These are phyloP conservation scores for Hortiboletus campestris DNA, from an alignment of 768 basidiomycete species.

Conservation along the genomic window DNA sequence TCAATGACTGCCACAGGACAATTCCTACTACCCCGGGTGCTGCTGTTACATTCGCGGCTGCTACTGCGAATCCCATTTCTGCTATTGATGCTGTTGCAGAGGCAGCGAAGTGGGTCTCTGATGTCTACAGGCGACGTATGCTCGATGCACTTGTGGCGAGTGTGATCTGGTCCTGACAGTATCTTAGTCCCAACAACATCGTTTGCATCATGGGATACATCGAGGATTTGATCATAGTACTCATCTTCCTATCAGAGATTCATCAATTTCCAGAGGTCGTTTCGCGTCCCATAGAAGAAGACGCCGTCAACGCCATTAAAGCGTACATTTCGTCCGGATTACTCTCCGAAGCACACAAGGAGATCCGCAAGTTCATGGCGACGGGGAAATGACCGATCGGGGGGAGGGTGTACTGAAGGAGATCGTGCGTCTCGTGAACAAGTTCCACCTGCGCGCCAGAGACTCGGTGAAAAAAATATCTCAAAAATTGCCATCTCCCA, in stretches of 20 bases:
- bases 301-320: not conserved
- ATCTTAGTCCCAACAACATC: not conserved
- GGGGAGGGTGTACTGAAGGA: not conserved
- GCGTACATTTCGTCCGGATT: not conserved
- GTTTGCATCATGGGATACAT: constrained; percentile 3
- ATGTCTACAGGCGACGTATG: not conserved
- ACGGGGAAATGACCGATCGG: not conserved
- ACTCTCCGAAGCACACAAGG: not conserved
- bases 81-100: not conserved
- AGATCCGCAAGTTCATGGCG: not conserved
- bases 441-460: not conserved
- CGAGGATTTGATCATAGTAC: not conserved
- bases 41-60: not conserved
- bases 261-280: not conserved
- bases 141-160: not conserved
- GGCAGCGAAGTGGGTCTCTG: constrained; percentile 3
- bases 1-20: not conserved
- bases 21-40: not conserved
- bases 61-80: constrained; percentile 1
- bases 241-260: constrained; percentile 1
- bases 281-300: not conserved
- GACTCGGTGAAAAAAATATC: not conserved
- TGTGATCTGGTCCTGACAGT: not conserved
- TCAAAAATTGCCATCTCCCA: not conserved
- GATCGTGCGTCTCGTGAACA: constrained; percentile 1